Evolutionary conservation across 371 early-diverging fungal genomes (phyloP), one percentile per base, ranked within the genome.

Genomic region (Mucor velutinosus): DNA sequence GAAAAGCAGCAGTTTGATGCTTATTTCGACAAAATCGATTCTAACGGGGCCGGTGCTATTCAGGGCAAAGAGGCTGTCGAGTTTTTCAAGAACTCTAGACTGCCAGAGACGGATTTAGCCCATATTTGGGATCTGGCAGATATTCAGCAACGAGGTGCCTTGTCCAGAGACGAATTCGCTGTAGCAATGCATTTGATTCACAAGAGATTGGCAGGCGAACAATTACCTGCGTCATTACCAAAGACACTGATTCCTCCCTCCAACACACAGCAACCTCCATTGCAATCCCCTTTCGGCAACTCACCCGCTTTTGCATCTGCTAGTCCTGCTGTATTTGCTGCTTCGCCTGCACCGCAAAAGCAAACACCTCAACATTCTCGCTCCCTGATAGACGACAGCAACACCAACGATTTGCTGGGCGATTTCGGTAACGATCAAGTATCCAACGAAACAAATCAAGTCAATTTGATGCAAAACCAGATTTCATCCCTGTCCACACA

Each of bases 101-200:
- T 96, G 19, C 80, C 88, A 7, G 85, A 86, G 61, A 67, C 74
- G 7, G 92, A 93, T 68, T 82, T 96, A 51, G 91, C 88, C 6
- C 86, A 90, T 58, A 88, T 95, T 58, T 96, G 96, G 74, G 88
- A 83, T 64, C 84, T 96, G 35, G 84, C 94, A 4, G 95, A 95
- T 70, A 88, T 87, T 37, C 88, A 89, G 62, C 87, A 90, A 66
- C 82, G 85, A 60, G 97, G 95, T 21, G 87, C 88, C 62, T 87
- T 97, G 62, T 93, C 91, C 64, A 69, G 87, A 29, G 92, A 95
- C 73, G 95, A 95, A 78, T 97, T 95, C 76, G 91, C 94, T 12
- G 93, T 95, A 7, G 96, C 98, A 17, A 96, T 97, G 95, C 92
- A 96, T 76, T 77, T 97, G 21, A 91, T 97, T 45, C 90, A 93